These are phyloP conservation scores for Cytospora mali DNA, from an alignment of 2,329 filamentous ascomycete genomes.

Conservation along the genomic window DNA sequence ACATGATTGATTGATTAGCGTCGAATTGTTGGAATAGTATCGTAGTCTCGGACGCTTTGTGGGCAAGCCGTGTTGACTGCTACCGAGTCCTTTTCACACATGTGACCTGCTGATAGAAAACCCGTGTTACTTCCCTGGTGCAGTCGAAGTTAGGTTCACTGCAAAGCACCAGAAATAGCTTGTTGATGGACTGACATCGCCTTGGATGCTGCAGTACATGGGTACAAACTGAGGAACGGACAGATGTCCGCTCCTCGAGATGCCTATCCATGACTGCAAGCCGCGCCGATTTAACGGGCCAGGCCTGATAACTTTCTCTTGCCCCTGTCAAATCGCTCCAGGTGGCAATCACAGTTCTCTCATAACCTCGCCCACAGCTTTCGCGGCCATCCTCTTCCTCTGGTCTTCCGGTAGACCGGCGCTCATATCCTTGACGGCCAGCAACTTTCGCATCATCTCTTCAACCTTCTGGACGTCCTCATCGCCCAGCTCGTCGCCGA, in stretches of 20 bases:
- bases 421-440: conserved; percentile 62
- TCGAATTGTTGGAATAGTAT: background rate
- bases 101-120: background rate
- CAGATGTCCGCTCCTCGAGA: background rate
- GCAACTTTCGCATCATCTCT: conserved; percentile 65
- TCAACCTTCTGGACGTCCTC: conserved; percentile 63
- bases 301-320: background rate
- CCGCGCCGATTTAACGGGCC: background rate
- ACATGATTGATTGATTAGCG: background rate
- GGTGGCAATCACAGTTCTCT: conserved; percentile 49
- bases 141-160: background rate
- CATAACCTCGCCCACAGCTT: conserved; percentile 67
- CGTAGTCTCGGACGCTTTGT: background rate
- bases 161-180: background rate
- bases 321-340: background rate
- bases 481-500: conserved; percentile 42
- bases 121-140: background rate
- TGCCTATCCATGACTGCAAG: background rate
- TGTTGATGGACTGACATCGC: background rate
- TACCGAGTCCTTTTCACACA: background rate
- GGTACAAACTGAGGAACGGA: background rate
- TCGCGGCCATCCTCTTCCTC: conserved; percentile 61
- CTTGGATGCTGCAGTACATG: background rate
- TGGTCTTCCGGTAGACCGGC: conserved; percentile 63
- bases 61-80: background rate